Base-by-base conservation (phyloP, 345 rosid species). In the Murraya koenigii region DNA sequence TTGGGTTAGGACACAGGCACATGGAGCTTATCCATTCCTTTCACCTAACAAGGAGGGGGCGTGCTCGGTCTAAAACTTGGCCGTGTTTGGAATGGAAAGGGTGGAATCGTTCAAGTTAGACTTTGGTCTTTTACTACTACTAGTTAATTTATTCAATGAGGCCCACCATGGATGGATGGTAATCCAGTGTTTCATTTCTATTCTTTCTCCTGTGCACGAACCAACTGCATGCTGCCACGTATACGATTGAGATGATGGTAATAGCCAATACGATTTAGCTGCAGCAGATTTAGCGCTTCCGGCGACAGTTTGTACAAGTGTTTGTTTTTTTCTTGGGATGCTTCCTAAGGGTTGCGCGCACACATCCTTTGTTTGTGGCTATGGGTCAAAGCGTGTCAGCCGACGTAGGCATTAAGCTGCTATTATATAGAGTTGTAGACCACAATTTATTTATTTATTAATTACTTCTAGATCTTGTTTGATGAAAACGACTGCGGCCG, bases 21-120 rank as follows among this genome's bases (percentile, higher is more conserved):
- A 19, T 30, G 79, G 75, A 79, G 86, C 86, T 86, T 86, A 86
- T 86, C 89, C 85, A 84, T 56, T 60, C 65, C 64, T 38, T 60
- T 69, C 64, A 78, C 78, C 77, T 36, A 78, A 72, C 77, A 56
- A 20, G 2, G 66, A 72, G 70, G 66, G 77, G 65, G 72, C 75
- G 67, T 44, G n/a, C 32, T 6, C 17, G 71, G 32, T 39, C 30
- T 28, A 23, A 2, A 47, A 28, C 49, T 26, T 38, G 60, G 47
- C 32, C n/a, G 32, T 23, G 25, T 75, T 64, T 52, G 64, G 28
- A 75, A 63, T 62, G 60, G 3, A 28, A 32, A 0, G 71, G 69
- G 14, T 72, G 66, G 65, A 72, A 56, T 3, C 58, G 38, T 47
- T 66, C 80, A 77, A 30, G 17, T 79, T 72, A 30, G 85, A 77